These are phyloP conservation scores for Coprinellus micaceus DNA, from an alignment of 768 basidiomycete genomes.

Conservation along the genomic window DNA sequence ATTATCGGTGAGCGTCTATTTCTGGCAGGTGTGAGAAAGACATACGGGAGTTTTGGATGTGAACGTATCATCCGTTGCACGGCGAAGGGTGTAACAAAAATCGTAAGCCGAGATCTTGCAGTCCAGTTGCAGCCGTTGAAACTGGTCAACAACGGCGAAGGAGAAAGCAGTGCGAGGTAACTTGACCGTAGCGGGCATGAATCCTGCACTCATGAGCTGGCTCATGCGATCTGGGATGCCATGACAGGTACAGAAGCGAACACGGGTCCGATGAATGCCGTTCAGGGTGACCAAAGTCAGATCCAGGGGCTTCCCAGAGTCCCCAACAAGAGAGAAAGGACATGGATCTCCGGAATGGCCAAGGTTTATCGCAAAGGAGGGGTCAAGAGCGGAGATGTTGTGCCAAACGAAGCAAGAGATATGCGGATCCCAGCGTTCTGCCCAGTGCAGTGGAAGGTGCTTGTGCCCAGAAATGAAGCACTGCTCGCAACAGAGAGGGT, in stretches of 20 bases:
- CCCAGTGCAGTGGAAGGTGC: not conserved
- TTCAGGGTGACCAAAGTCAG: not conserved
- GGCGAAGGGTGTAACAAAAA: slow-evolving; percentile 17
- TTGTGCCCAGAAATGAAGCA: not conserved
- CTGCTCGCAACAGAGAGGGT: not conserved
- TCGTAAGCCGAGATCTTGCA: slow-evolving; percentile 22
- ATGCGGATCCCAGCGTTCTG: not conserved
- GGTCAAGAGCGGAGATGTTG: not conserved
- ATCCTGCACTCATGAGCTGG: not conserved
- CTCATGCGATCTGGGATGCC: not conserved
- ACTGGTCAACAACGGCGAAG: slow-evolving; percentile 15
- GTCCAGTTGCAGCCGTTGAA: slow-evolving; percentile 20
- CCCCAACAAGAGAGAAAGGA: not conserved
- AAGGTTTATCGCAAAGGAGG: not conserved
- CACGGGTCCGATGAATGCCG: not conserved
- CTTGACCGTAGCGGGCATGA: not conserved
- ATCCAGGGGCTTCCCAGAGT: not conserved
- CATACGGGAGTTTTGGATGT: not conserved
- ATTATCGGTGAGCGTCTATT: too few relatives aligned
- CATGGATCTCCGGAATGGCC: not conserved
- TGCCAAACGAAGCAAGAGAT: not conserved
- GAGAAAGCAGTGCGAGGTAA: not conserved
- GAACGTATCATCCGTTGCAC: slow-evolving; percentile 19
- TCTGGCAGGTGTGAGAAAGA: too few relatives aligned
- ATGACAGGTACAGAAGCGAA: not conserved